A percentile compares a stretch with the other conserved stretches of the same genome.
phyloP scores from a whole-genome alignment of 176 grass and related monocot species.

The Avena sativa region DNA sequence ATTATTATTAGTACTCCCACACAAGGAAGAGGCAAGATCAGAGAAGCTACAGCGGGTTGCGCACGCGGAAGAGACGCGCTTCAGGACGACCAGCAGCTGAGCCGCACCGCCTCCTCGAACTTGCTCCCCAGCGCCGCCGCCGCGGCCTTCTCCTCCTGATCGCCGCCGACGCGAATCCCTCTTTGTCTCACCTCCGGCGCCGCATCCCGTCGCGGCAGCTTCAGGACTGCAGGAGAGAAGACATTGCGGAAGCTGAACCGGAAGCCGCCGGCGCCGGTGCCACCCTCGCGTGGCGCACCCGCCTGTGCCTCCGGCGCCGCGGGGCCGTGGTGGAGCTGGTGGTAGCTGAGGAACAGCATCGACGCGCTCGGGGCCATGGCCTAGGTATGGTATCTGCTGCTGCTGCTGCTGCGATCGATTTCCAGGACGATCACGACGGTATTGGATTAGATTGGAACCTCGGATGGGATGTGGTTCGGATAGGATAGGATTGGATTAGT shows the following conservation, averaged over 20 bases:
- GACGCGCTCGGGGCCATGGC: constrained; percentile 79
- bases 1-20: neutral
- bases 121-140: constrained; percentile 35
- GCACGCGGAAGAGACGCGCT: neutral
- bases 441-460: neutral
- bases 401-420: neutral
- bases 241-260: constrained; percentile 29
- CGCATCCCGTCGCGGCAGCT: neutral
- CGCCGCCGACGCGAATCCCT: neutral
- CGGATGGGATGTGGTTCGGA: neutral
- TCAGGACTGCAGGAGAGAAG: neutral
- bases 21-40: neutral
- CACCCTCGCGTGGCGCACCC: neutral
- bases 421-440: neutral
- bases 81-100: constrained; percentile 78
- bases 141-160: neutral
- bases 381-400: neutral
- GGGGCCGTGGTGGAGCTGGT: constrained; percentile 54
- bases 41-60: neutral
- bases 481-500: neutral
- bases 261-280: neutral
- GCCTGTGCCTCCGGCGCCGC: neutral
- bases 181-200: neutral
- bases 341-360: constrained; percentile 88
- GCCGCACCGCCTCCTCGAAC: constrained; percentile 66